Base-by-base conservation (phyloP, 2,329 filamentous ascomycete species). In the Alternaria sp. region DNA sequence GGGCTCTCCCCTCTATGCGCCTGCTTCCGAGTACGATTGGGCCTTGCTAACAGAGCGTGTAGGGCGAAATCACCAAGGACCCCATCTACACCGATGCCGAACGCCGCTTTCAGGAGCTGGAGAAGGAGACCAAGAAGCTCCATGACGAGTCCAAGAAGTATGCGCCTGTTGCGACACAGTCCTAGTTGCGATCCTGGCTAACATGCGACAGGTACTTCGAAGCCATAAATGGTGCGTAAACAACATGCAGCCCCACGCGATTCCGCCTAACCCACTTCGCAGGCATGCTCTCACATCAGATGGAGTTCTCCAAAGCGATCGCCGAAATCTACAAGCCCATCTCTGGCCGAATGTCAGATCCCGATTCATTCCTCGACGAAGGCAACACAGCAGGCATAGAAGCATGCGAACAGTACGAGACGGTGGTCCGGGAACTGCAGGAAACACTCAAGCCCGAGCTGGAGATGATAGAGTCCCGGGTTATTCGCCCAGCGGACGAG, bases 291-390 rank as follows among this genome's bases (percentile, higher is more conserved):
- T 88, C 86, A 77, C 94, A 98, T 83, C 96, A 99, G 84, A 98
- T 99, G 82, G 95, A 97, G 79, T 99, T 99, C 84, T 97, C 95
- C 73, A 89, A 97, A 83, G 93, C 94, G 70, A 95, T 97, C 85
- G 91, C 91, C 68, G 96, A 99, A 81, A 91, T 99, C 75, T 99
- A 99, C 86, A 97, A 97, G 80, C 96, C 96, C 71, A 99, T 99
- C 74, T 97, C 95, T 59, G 96, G 96, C 59, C 91, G 96, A 77
- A 88, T 96, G 81, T 98, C 95, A 49, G 96, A 99, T 81, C 96
- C 96, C 10, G 91, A 94, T 74, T 92, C 92, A 9, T 87, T 93
- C 69, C 87, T 91, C 58, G 85, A 90, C 47, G 91, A 97, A 81
- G 93, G 93, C 59, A 98, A 97, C 77, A 89, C 91, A 1, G 96